Conservation (phyloP, 139 green algal species). For the Dunaliella primolecta region DNA sequence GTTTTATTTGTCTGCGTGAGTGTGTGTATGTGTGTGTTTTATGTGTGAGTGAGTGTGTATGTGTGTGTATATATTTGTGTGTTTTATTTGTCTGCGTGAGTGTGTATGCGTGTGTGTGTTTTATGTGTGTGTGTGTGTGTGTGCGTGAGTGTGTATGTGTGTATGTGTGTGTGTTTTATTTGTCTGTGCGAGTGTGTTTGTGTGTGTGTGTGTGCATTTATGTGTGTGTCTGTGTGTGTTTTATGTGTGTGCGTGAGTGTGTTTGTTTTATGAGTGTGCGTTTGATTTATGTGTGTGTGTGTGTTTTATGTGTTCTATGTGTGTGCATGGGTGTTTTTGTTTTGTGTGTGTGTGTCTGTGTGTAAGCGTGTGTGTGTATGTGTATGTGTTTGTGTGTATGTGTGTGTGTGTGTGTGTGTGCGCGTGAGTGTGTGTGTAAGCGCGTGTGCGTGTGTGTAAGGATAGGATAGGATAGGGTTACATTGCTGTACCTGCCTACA, state of each 20-base stretch:
- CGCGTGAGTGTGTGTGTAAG: neutral
- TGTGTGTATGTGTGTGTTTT: constrained; percentile 5
- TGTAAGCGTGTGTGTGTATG: constrained; percentile 9
- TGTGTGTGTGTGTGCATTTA: constrained; percentile 4
- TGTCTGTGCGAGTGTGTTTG: constrained; percentile 1
- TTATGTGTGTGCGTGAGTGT: constrained; percentile 1
- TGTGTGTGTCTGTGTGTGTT: constrained; percentile 8
- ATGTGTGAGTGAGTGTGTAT: constrained; percentile 5
- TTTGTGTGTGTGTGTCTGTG: constrained; percentile 6
- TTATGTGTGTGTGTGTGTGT: constrained; percentile 6
- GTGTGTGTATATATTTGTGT: constrained; percentile 2
- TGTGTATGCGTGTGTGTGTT: neutral
- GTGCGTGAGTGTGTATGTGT: neutral
- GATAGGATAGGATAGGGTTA: too few relatives aligned
- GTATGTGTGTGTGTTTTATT: constrained; percentile 2
- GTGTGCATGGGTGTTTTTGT: neutral
- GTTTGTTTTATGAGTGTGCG: neutral
- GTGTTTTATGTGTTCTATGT: too few relatives aligned
- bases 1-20: too few relatives aligned
- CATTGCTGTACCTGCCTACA: too few relatives aligned
- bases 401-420: constrained; percentile 9
- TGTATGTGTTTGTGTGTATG: too few relatives aligned
- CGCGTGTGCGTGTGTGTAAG: neutral
- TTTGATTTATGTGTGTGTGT: constrained; percentile 1
- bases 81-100: neutral